These are phyloP conservation scores for Quercus robur DNA, from an alignment of 306 rosid genomes.

Conservation along the genomic window DNA sequence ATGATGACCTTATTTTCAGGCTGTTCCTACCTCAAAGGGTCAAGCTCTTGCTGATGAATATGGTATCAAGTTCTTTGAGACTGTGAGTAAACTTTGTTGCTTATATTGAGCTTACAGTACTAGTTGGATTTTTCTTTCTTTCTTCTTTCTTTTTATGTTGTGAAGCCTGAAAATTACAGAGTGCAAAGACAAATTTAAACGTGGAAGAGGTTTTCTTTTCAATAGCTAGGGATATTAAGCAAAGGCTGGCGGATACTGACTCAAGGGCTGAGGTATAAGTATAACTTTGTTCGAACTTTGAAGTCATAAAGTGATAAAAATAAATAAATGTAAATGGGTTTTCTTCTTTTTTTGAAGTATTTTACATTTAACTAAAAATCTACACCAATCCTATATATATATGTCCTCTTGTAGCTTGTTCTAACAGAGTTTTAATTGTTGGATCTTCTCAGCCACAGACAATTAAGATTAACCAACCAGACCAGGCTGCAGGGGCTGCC, in stretches of 20 bases:
- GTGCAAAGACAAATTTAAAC: slow-evolving; percentile 93
- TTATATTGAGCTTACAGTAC: slow-evolving; percentile 10
- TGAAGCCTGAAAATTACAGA: slow-evolving; percentile 47
- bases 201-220: slow-evolving; percentile 98
- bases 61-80: slow-evolving; percentile 93
- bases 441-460: slow-evolving; percentile 73
- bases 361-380: neutral
- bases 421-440: slow-evolving; percentile 13
- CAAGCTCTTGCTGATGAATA: slow-evolving; percentile 96
- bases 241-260: slow-evolving; percentile 89
- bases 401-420: neutral
- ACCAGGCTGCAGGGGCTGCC: slow-evolving; percentile 67
- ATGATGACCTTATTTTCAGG: slow-evolving; percentile 46
- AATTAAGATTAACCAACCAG: slow-evolving; percentile 82
- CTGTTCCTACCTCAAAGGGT: slow-evolving; percentile 92
- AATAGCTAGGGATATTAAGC: slow-evolving; percentile 94
- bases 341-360: neutral
- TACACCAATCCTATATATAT: neutral
- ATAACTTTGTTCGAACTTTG: slow-evolving; percentile 12
- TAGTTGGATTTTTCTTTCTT: neutral
- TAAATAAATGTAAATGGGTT: neutral
- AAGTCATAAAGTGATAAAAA: slow-evolving; percentile 4
- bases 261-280: slow-evolving; percentile 87
- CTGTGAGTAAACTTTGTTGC: slow-evolving; percentile 51
- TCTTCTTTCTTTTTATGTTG: slow-evolving; percentile 17